Percentiles rank a stretch among this genome's conserved stretches.
Evolutionary conservation across 169 alveolate genomes (phyloP).

Genomic region (Besnoitia besnoiti): DNA sequence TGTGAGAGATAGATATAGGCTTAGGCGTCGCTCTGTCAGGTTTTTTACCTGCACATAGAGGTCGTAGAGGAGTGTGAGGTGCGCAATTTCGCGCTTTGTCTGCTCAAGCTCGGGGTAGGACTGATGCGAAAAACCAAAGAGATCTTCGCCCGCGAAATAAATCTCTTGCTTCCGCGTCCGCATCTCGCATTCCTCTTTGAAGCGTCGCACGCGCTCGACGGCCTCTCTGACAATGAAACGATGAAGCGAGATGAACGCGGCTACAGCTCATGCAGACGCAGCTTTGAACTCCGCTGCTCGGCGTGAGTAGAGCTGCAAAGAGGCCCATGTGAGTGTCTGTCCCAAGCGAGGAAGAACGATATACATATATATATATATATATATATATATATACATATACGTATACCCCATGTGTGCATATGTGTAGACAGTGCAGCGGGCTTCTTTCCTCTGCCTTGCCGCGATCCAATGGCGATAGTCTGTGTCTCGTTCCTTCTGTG

Average conservation of each 20-base stretch:
- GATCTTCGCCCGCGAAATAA: slow-evolving; percentile 91
- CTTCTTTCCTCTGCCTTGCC: slow-evolving; percentile 16
- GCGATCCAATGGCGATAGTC: too few species aligned
- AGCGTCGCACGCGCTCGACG: slow-evolving; percentile 85
- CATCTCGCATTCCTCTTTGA: slow-evolving; percentile 82
- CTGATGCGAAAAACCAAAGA: slow-evolving; percentile 94
- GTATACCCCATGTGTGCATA: neutral
- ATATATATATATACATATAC: slow-evolving; percentile 7
- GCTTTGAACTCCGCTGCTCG: too few species aligned
- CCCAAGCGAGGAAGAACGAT: slow-evolving; percentile 54
- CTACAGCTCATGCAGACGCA: too few species aligned
- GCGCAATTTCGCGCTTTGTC: slow-evolving; percentile 91
- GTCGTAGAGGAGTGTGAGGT: slow-evolving; percentile 91
- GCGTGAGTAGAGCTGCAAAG: too few species aligned
- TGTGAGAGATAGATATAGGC: neutral
- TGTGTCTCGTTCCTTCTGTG: slow-evolving; percentile 61
- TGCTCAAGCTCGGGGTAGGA: slow-evolving; percentile 93
- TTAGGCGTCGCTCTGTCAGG: neutral
- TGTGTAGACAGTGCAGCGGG: too few species aligned
- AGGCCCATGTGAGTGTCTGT: neutral
- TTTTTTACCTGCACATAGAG: slow-evolving; percentile 80
- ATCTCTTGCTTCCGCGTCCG: slow-evolving; percentile 86
- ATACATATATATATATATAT: slow-evolving; percentile 68
- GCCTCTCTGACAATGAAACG: slow-evolving; percentile 82
- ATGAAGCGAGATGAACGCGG: too few species aligned